Conservation (phyloP, 805 yeast genomes). For the Zygoascus flipseniorum region DNA sequence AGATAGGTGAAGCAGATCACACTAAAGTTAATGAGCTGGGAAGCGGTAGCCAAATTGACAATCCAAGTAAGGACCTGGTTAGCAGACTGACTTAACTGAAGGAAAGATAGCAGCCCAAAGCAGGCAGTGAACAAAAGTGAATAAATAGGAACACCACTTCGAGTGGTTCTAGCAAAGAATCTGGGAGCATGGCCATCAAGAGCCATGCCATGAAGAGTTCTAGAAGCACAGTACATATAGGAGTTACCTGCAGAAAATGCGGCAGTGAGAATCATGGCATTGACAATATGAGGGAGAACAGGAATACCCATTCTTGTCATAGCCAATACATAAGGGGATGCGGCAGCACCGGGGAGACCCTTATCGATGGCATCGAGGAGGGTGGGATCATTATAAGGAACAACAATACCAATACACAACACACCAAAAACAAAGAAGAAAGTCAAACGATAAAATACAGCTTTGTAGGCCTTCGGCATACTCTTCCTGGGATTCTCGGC, state of each 20-base stretch:
- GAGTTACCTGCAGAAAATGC: constrained; percentile 83
- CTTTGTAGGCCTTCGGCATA: constrained; percentile 71
- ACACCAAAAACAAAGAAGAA: constrained; percentile 67
- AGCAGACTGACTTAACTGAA: constrained; percentile 43
- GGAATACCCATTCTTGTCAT: constrained; percentile 56
- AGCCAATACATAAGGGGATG: constrained; percentile 77
- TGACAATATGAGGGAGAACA: constrained; percentile 67
- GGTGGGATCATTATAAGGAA: constrained; percentile 59
- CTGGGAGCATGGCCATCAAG: constrained; percentile 66
- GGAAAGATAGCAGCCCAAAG: constrained; percentile 60
- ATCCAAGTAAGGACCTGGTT: constrained; percentile 34
- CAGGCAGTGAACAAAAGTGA: constrained; percentile 41
- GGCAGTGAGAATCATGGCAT: constrained; percentile 64
- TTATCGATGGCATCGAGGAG: constrained; percentile 49
- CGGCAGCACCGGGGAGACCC: constrained; percentile 67
- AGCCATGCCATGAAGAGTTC: constrained; percentile 62
- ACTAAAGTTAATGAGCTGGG: constrained; percentile 69
- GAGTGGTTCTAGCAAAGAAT: constrained; percentile 52
- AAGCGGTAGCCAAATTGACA: constrained; percentile 68
- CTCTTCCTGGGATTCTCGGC: constrained; percentile 61
- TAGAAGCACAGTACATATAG: constrained; percentile 54
- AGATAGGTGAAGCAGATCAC: constrained; percentile 61
- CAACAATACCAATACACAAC: constrained; percentile 67
- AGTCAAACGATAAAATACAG: constrained; percentile 60
- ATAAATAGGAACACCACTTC: constrained; percentile 61